A percentile compares a stretch with the other conserved stretches of the same genome.
phyloP scores from a whole-genome alignment of 768 basidiomycete genomes.

The Phylloporus scabripes region DNA sequence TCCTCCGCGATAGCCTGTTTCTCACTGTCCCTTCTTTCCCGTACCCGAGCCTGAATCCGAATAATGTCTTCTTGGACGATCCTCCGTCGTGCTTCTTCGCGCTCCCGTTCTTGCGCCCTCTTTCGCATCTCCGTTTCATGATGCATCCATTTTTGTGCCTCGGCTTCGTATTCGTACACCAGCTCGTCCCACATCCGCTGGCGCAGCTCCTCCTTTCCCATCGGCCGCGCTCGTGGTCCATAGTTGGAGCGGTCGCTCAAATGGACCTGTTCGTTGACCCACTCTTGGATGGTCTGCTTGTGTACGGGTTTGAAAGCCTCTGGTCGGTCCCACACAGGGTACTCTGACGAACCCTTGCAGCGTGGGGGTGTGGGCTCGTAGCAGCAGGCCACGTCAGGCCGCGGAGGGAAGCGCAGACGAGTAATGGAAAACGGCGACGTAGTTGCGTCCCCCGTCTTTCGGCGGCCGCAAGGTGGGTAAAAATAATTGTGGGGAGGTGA shows the following conservation, averaged over 20 bases:
- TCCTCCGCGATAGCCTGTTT: slow-evolving; percentile 44
- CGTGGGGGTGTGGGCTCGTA: slow-evolving; percentile 15
- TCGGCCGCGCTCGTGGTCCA: slow-evolving; percentile 20
- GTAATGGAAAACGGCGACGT: slow-evolving; percentile 10
- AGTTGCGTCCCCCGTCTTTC: slow-evolving; percentile 20
- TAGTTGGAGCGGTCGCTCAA: slow-evolving; percentile 28
- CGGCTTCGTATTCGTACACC: slow-evolving; percentile 45
- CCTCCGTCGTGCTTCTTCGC: slow-evolving; percentile 37
- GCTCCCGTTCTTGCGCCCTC: slow-evolving; percentile 41
- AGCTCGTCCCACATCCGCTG: slow-evolving; percentile 49
- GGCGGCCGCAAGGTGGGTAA: slow-evolving; percentile 12
- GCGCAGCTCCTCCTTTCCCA: slow-evolving; percentile 28
- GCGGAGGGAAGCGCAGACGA: slow-evolving; percentile 21
- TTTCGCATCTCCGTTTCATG: slow-evolving; percentile 44
- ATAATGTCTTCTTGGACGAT: slow-evolving; percentile 51
- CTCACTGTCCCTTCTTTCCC: slow-evolving; percentile 46
- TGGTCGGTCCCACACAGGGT: slow-evolving; percentile 42
- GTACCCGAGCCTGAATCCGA: slow-evolving; percentile 49
- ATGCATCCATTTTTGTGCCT: slow-evolving; percentile 50
- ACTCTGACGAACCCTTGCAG: slow-evolving; percentile 29
- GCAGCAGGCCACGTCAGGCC: slow-evolving; percentile 12
- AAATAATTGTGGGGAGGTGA: slow-evolving; percentile 16
- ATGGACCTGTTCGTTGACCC: slow-evolving; percentile 56
- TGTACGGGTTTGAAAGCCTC: slow-evolving; percentile 40
- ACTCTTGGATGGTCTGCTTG: slow-evolving; percentile 52